phyloP scores from a whole-genome alignment of 2,329 filamentous ascomycete genomes.

The Hysterium pulicare region DNA sequence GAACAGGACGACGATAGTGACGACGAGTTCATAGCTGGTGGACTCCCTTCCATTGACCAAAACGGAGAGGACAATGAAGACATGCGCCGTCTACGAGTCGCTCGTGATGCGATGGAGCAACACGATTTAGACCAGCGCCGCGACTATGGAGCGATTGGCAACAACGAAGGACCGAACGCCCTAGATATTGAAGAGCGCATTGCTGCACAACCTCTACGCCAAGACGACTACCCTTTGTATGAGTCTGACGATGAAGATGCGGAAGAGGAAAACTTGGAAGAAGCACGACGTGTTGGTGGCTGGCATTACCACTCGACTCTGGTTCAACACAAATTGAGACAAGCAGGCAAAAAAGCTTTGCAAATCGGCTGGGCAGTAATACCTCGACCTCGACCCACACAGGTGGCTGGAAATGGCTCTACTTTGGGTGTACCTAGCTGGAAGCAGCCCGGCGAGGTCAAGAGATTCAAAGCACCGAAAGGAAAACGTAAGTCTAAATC shows the following conservation, averaged over 20 bases:
- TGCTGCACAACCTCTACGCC: slow-evolving; percentile 55
- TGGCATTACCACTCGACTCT: slow-evolving; percentile 67
- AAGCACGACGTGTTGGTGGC: slow-evolving; percentile 72
- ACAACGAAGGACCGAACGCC: slow-evolving; percentile 38
- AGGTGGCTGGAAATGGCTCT: slow-evolving; percentile 40
- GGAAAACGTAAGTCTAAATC: slow-evolving; percentile 59
- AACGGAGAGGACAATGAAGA: slow-evolving; percentile 42
- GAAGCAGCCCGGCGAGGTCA: slow-evolving; percentile 39
- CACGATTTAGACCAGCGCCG: slow-evolving; percentile 49
- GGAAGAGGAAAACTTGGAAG: slow-evolving; percentile 73
- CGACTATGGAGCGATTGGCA: slow-evolving; percentile 44
- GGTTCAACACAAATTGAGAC: slow-evolving; percentile 49
- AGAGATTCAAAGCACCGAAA: slow-evolving; percentile 66
- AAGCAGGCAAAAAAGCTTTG: slow-evolving; percentile 37
- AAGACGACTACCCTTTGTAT: slow-evolving; percentile 80
- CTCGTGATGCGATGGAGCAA: slow-evolving; percentile 49
- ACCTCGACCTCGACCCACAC: slow-evolving; percentile 40
- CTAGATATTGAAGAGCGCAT: slow-evolving; percentile 84
- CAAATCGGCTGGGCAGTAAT: slow-evolving; percentile 29
- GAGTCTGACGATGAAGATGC: slow-evolving; percentile 83
- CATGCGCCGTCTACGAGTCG: slow-evolving; percentile 47
- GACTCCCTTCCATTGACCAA: slow-evolving; percentile 23
- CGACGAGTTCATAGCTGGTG: slow-evolving; percentile 47
- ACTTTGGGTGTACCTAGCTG: slow-evolving; percentile 45
- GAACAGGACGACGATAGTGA: slow-evolving; percentile 74